Evolutionary conservation across 2,329 filamentous ascomycete genomes (phyloP).

Genomic region (Diplodia sapinea): DNA sequence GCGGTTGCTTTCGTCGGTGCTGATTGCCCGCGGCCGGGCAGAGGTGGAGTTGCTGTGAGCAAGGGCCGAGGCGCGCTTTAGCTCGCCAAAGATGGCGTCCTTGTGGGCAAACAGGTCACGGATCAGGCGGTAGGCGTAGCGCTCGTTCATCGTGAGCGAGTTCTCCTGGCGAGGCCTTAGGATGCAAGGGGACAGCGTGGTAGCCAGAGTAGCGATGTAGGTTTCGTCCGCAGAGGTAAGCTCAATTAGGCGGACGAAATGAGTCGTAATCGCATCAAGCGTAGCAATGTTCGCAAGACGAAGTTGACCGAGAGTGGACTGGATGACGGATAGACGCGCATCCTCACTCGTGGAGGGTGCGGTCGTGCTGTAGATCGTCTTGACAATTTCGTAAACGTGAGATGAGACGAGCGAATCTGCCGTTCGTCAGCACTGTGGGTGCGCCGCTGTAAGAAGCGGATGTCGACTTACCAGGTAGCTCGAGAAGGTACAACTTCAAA

Average conservation of each 20-base stretch:
- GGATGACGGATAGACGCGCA: conserved; percentile 84
- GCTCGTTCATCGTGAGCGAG: conserved; percentile 93
- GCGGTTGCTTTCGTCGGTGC: conserved; percentile 93
- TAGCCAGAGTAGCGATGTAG: conserved; percentile 77
- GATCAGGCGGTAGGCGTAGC: conserved; percentile 86
- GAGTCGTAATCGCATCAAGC: conserved; percentile 96
- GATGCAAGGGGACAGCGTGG: conserved; percentile 80
- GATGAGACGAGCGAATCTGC: conserved; percentile 96
- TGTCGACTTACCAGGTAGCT: conserved; percentile 77
- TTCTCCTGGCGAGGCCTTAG: conserved; percentile 86
- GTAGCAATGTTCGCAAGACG: conserved; percentile 97
- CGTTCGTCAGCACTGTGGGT: conserved; percentile 14
- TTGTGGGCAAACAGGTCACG: conserved; percentile 94
- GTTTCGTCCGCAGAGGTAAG: conserved; percentile 92
- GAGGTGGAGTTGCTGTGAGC: conserved; percentile 67
- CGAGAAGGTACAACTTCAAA: conserved; percentile 91
- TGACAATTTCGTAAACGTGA: conserved; percentile 97
- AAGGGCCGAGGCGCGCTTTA: conserved; percentile 84
- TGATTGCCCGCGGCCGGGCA: conserved; percentile 81
- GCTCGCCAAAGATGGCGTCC: conserved; percentile 90
- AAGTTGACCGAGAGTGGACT: conserved; percentile 93
- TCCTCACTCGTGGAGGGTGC: conserved; percentile 71
- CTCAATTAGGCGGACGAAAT: conserved; percentile 96
- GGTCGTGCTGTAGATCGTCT: conserved; percentile 91
- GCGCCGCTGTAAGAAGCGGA: not conserved